Evolutionary conservation across 2,329 filamentous ascomycete genomes (phyloP).

Genomic region (Talaromyces sp.): DNA sequence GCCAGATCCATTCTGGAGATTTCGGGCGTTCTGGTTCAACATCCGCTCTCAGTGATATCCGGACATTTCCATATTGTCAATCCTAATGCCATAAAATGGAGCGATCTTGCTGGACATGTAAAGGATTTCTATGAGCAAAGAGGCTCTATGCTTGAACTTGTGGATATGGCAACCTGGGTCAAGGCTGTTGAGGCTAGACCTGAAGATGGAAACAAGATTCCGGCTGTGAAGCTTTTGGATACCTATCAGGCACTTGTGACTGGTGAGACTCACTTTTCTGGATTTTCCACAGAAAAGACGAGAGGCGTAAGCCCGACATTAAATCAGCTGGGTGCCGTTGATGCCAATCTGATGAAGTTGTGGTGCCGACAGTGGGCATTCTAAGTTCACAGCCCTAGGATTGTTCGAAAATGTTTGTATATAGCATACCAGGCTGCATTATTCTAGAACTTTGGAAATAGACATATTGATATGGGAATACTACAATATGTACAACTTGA

Average conservation of each 20-base stretch:
- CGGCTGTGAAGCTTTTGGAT: constrained; percentile 8
- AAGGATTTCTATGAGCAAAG: constrained; percentile 2
- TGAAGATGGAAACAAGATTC: background rate
- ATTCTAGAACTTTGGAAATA: too few species aligned
- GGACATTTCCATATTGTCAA: constrained; percentile 10
- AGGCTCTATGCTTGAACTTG: background rate
- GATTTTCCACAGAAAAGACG: constrained; percentile 1
- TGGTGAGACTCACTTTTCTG: background rate
- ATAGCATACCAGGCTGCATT: too few species aligned
- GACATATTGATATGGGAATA: too few species aligned
- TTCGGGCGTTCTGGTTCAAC: background rate
- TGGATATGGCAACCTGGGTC: constrained; percentile 7
- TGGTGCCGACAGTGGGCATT: constrained; percentile 9
- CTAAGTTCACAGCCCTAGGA: background rate
- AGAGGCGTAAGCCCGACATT: constrained; percentile 3
- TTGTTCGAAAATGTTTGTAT: too few species aligned
- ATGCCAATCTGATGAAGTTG: constrained; percentile 6
- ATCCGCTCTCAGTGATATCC: background rate
- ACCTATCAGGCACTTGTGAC: constrained; percentile 1
- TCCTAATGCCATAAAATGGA: constrained; percentile 1
- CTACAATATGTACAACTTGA: too few species aligned
- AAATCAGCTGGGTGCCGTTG: constrained; percentile 2
- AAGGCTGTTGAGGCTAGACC: constrained; percentile 5
- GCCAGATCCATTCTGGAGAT: constrained; percentile 9
- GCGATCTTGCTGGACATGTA: constrained; percentile 1